A percentile compares a stretch with the other conserved stretches of the same genome.
These are phyloP conservation scores for Guadua angustifolia DNA, from an alignment of 176 grass and related monocot genomes.

Conservation along the genomic window DNA sequence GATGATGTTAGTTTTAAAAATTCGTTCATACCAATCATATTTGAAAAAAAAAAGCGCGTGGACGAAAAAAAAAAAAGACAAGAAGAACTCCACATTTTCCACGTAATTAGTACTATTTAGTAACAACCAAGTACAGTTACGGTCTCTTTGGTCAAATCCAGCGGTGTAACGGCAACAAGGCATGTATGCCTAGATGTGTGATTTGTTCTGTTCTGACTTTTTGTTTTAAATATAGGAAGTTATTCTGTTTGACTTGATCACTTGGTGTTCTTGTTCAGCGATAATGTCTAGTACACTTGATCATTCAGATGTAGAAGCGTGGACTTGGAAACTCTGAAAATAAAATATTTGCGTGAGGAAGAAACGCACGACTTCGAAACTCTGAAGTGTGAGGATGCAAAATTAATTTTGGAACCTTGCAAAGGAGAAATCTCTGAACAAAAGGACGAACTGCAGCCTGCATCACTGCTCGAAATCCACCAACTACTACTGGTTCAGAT, in stretches of 20 bases:
- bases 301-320: background rate
- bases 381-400: background rate
- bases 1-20: no score
- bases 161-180: no score
- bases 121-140: background rate
- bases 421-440: background rate
- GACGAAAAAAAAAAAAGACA: no score
- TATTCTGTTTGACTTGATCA: conserved; percentile 15
- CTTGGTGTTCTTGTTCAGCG: background rate
- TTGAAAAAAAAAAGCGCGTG: no score
- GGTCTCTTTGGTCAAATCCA: background rate
- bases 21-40: no score
- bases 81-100: background rate
- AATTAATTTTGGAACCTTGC: no score
- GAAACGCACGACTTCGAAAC: background rate
- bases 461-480: conserved; percentile 16
- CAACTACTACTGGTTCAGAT: background rate
- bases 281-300: background rate
- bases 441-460: background rate
- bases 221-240: background rate
- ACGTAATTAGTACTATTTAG: background rate
- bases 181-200: background rate
- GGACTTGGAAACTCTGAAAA: background rate
- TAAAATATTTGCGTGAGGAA: background rate
- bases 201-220: background rate